Base-by-base conservation (phyloP, 805 yeast species). In the Candida railenensis region DNA sequence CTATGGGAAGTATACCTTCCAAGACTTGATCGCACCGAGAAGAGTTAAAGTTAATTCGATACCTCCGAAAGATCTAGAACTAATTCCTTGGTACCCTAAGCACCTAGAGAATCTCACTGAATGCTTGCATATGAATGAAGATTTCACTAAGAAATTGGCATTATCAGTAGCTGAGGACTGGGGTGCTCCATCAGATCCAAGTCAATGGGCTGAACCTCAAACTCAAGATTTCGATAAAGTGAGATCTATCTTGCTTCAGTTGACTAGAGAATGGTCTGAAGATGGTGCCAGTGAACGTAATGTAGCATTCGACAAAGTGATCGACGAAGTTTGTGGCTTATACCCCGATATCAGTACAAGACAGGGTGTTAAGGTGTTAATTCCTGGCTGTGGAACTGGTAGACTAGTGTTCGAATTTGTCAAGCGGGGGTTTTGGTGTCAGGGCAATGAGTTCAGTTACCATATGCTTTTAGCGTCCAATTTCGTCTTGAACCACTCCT, bases 331-430 rank as follows among this genome's bases (percentile, higher is more conserved):
- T 42, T 71, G 63, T 45, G 40, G 11, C 2, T 40, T 62, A 8
- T 78, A 56, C 50, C 81, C 82, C 0, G 64, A 63, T 19, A 53
- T 69, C 1, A 50, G 48, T 0, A 42, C 47, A 0, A 58, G 85
- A 22, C 73, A 63, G 16, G 42, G 69, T 12, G 49, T 74, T 11
- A 69, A 75, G 34, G 67, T 83, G 0, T 61, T 83, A 14, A 77
- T 80, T 3, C 87, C 88, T 0, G 89, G 89, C 1, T 77, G 83
- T 45, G 88, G 88, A 0, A 63, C 82, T 30, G 88, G 86, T 0
- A 59, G 88, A 43, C 57, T 82, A 44, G 82, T 81, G 28, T 63
- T 74, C 42, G 87, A 83, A 43, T 63, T 81, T 47, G 83, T 80
- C 2, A 61, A 52, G 43, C 51, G 69, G 44, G 88, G 88, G 3